phyloP scores from a whole-genome alignment of 139 green algal genomes.

The Chlamydomonas eustigma region DNA sequence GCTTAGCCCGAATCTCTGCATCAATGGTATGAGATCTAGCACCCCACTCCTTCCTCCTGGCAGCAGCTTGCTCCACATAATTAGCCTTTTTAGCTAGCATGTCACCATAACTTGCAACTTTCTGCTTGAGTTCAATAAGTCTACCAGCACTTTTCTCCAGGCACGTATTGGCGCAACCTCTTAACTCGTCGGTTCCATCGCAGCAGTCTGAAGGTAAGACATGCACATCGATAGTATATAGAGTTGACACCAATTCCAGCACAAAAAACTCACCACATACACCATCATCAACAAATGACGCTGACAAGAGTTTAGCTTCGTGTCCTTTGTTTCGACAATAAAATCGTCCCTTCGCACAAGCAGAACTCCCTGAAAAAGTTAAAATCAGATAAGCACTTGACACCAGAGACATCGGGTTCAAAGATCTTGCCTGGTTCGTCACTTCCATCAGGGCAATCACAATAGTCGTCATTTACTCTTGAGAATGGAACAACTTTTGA shows the following conservation, averaged over 20 bases:
- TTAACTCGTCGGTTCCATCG: slow-evolving; percentile 72
- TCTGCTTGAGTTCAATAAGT: neutral
- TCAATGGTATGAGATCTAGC: neutral
- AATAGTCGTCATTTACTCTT: slow-evolving; percentile 91
- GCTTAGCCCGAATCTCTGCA: neutral
- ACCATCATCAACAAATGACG: slow-evolving; percentile 88
- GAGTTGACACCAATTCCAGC: too few species aligned
- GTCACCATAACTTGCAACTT: neutral
- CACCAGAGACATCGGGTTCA: neutral
- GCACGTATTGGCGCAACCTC: slow-evolving; percentile 69
- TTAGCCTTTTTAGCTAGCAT: neutral
- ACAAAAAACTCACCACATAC: slow-evolving; percentile 77
- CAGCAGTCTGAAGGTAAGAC: slow-evolving; percentile 63
- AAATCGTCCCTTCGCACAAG: slow-evolving; percentile 47
- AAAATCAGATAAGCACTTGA: neutral
- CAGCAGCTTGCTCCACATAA: neutral
- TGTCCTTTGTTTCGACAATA: slow-evolving; percentile 83
- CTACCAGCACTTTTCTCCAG: slow-evolving; percentile 8
- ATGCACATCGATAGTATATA: too few species aligned
- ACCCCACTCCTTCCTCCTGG: neutral
- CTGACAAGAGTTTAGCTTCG: slow-evolving; percentile 54
- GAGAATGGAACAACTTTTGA: slow-evolving; percentile 44
- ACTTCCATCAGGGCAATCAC: slow-evolving; percentile 88
- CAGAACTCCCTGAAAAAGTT: slow-evolving; percentile 1
- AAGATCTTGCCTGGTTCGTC: slow-evolving; percentile 81